Evolutionary conservation across 345 rosid genomes (phyloP), one percentile per base, ranked within the genome.

Genomic region (Litchi chinensis): DNA sequence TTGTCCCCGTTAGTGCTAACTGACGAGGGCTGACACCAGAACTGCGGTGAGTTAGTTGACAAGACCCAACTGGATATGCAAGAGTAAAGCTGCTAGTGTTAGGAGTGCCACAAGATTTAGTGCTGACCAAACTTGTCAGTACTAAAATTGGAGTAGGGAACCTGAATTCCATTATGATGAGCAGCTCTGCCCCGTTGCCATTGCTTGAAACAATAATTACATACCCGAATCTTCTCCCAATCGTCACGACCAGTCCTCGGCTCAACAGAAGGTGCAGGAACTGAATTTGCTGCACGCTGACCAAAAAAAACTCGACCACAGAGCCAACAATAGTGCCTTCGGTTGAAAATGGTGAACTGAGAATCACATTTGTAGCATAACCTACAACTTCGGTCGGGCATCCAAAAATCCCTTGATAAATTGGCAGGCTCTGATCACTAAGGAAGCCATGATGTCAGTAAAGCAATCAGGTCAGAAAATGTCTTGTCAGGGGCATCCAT

Each of bases 341-440:
- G 94, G 69, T 87, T 93, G 39, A 93, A 79, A 65, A 91, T 40
- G 0, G 96, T 93, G 80, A 96, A 96, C 89, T 85, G 97, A 64
- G 83, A 64, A 85, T 94, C 97, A 76, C 98, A 94, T 48, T 93
- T 95, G 79, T 96, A 96, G 82, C 99, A 96, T 59, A 96, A 94
- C 82, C 92, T 89, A 84, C 98, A 96, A 84, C 97, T 96, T 75
- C 89, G 91, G 83, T 96, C 98, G 63, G 99, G 97, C 98, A 96
- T 94, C 98, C 99, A 96, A 88, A 94, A 96, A 87, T 93, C 94
- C 91, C 90, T 90, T 2, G 97, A 93, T 79, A 94, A 87, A 81
- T 86, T 80, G 76, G 91, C 79, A 77, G 95, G 91, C 88, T 94
- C 97, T 2, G 95, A 86, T 75, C 81, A 87, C 98, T 95, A 90